Base-by-base conservation (phyloP, 2,329 filamentous ascomycete genomes). In the Aspergillus brasiliensis region DNA sequence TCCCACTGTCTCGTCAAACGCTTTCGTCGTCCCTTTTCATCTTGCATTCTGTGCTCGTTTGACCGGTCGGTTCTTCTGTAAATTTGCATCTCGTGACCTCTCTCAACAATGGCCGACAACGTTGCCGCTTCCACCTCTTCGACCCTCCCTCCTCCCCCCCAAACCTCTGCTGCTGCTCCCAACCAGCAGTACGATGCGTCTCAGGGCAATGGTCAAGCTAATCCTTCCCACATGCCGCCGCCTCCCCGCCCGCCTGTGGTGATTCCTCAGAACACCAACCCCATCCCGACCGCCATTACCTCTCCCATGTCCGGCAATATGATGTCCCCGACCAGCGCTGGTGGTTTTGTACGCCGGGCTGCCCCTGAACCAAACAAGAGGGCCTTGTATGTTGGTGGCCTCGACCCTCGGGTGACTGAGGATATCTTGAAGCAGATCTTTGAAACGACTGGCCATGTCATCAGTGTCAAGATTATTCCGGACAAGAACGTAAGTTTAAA, bases 401-500 rank as follows among this genome's bases (percentile, higher is more conserved):
- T 99, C 68, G 95, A 99, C 76, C 92, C 93, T 71, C 87, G 95
- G 67, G 94, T 98, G 64, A 97, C 94, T 31, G 94, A 98, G 79
- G 94, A 98, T 74, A 92, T 98, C 58, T 80, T 98, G 77, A 92
- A 92, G 73, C 94, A 98, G 78, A 98, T 98, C 71, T 99, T 99
- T 73, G 95, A 99, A 83, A 99, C 95, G 6, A 97, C 93, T 61
- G 95, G 95, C 59, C 95, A 99, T 80, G 95, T 99, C 66, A 90
- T 97, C 80, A 97, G 92, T 74, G 95, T 99, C 75, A 99, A 99
- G 84, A 97, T 99, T 74, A 99, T 99, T 76, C 95, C 95, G 55
- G 95, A 99, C 84, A 99, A 99, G 85, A 99, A 97, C 80, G 93
- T 97, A 82, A 86, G 92, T 87, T 54, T 60, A 42, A 44, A 38